Percentiles rank a stretch among this genome's conserved stretches.
These are phyloP conservation scores for Cytidiella melzeri DNA, from an alignment of 768 basidiomycete genomes.

Conservation along the genomic window DNA sequence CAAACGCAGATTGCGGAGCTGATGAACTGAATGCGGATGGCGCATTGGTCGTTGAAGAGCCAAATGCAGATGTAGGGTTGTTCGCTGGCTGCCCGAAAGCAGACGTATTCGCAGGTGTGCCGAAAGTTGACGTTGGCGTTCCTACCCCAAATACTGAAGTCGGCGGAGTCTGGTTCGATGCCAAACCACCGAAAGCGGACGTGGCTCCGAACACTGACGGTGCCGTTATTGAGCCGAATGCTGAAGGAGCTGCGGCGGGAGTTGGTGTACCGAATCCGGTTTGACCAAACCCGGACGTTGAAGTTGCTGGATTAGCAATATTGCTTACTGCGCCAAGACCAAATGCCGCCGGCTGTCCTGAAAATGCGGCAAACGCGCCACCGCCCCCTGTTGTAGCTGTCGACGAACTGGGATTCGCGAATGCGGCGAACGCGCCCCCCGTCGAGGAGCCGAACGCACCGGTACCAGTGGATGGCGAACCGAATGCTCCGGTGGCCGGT, in stretches of 20 bases:
- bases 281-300: conserved; percentile 20
- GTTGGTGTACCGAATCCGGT: conserved; percentile 12
- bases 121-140: conserved; percentile 10
- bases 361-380: conserved; percentile 25
- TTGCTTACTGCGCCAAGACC: conserved; percentile 18
- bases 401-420: conserved; percentile 18
- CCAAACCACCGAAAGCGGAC: conserved; percentile 14
- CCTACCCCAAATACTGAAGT: conserved; percentile 11
- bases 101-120: neutral
- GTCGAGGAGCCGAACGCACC: too few species aligned
- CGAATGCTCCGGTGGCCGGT: conserved; percentile 22
- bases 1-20: conserved; percentile 11
- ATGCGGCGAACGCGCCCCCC: conserved; percentile 45
- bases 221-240: conserved; percentile 13
- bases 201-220: conserved; percentile 14
- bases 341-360: conserved; percentile 22
- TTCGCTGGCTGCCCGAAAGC: conserved; percentile 6
- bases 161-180: neutral
- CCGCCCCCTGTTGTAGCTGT: conserved; percentile 13
- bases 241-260: conserved; percentile 13
- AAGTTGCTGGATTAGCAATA: conserved; percentile 5
- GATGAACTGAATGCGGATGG: conserved; percentile 17
- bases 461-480: too few species aligned
- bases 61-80: conserved; percentile 36
- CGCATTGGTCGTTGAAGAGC: conserved; percentile 18